A percentile compares a stretch with the other conserved stretches of the same genome.
Evolutionary conservation across 139 green algal genomes (phyloP).

Genomic region (Yamagishiella unicocca): DNA sequence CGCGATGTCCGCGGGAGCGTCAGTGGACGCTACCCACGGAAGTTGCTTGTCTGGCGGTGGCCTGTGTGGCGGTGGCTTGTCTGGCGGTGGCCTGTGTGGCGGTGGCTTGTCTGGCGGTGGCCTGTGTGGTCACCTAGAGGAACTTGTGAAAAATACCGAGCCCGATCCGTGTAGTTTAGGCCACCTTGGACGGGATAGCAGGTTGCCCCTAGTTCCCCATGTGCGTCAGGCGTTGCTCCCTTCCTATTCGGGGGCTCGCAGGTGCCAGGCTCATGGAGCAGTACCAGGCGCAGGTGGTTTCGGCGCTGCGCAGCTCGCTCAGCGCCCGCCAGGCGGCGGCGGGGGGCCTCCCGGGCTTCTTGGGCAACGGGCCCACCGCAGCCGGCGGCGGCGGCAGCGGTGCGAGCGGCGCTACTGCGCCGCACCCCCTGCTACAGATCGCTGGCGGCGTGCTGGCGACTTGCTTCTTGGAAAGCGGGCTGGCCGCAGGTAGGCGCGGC

Average conservation of each 20-base stretch:
- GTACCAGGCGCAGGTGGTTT: conserved; percentile 87
- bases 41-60: too few species aligned
- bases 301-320: conserved; percentile 69
- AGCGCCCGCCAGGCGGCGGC: conserved; percentile 14
- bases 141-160: too few species aligned
- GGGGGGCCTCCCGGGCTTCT: neutral
- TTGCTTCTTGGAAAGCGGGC: conserved; percentile 73
- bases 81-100: too few species aligned
- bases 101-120: too few species aligned
- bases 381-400: neutral
- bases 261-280: conserved; percentile 79
- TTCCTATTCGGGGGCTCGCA: conserved; percentile 4
- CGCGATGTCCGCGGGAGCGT: too few species aligned
- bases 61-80: too few species aligned
- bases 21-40: too few species aligned
- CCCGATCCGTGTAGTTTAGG: too few species aligned
- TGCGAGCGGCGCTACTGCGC: conserved; percentile 54
- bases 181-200: too few species aligned
- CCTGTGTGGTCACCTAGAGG: too few species aligned
- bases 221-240: neutral
- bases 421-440: conserved; percentile 62
- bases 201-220: neutral
- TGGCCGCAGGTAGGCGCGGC: conserved; percentile 61
- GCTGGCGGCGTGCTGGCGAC: conserved; percentile 77
- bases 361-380: neutral